Base-by-base conservation (phyloP, 1,284 basidiomycete species). In the Trametes hirsuta region DNA sequence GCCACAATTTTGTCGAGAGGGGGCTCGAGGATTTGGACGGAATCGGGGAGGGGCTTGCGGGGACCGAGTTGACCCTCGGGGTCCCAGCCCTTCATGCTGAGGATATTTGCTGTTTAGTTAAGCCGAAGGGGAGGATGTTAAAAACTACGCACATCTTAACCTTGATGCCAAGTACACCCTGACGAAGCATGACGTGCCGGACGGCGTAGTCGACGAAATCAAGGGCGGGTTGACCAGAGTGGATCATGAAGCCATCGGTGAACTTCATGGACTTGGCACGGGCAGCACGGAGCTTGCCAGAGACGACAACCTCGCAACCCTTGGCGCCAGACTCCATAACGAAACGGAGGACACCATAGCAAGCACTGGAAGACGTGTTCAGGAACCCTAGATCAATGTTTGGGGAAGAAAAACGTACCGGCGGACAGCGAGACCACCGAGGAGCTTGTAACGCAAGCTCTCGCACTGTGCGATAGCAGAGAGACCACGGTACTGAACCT, bases 181-280 rank as follows among this genome's bases (percentile, higher is more conserved):
- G 97, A 75, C 95, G 92, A 72, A 99, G 90, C 72, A 99, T 87
- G 71, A 99, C 97, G 85, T 99, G 97, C 71, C 97, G 90, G 73
- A 98, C 96, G 65, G 97, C 97, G 74, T 95, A 88, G 84, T 99
- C 97, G 64, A 99, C 95, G 72, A 97, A 99, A 78, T 99, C 97
- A 65, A 90, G 83, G 59, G 89, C 91, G 71, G 97, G 97, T 83
- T 99, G 97, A 87, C 97, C 97, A 68, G 97, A 98, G 90, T 99
- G 97, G 78, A 99, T 97, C 95, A 99, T 98, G 90, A 98, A 98
- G 55, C 97, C 97, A 74, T 99, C 97, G 76, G 96, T 98, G 85
- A 99, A 99, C 82, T 99, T 99, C 97, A 99, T 99, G 50, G 94
- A 94, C 84, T 99, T 99, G 75, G 97, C 97, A 87, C 96, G 95